A percentile compares a stretch with the other conserved stretches of the same genome.
Conservation (phyloP, 257 asterid genomes). For the Solanum bulbocastanum region DNA sequence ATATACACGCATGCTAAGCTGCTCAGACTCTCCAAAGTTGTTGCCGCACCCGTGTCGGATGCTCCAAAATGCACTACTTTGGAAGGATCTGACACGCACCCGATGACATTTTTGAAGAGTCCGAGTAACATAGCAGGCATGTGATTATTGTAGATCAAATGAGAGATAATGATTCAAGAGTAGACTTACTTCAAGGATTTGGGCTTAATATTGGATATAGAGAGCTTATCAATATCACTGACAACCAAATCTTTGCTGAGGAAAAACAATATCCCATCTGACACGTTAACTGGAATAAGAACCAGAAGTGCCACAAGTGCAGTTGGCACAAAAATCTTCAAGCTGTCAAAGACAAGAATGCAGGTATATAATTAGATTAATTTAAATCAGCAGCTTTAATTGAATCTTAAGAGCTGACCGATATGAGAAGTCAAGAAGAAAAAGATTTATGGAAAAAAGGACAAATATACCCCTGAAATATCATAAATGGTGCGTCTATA, state of each 20-base stretch:
- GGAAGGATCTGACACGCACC: too few relatives aligned
- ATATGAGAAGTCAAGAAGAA: background rate
- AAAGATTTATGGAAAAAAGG: background rate
- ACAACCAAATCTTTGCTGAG: slow-evolving; percentile 78
- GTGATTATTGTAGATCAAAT: background rate
- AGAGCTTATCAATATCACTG: slow-evolving; percentile 90
- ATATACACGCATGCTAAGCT: background rate
- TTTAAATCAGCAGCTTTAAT: background rate
- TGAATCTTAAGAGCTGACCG: background rate
- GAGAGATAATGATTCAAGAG: background rate
- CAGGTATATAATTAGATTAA: background rate
- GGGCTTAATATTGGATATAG: slow-evolving; percentile 82
- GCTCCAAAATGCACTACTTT: too few relatives aligned
- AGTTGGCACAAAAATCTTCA: slow-evolving; percentile 80
- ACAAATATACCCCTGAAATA: too few relatives aligned
- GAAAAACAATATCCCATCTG: slow-evolving; percentile 61
- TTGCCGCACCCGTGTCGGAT: too few relatives aligned
- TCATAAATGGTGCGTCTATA: too few relatives aligned
- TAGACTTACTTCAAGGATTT: slow-evolving; percentile 65
- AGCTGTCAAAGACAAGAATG: slow-evolving; percentile 29
- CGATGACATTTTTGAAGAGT: too few relatives aligned
- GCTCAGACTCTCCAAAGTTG: too few relatives aligned
- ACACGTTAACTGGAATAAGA: slow-evolving; percentile 85
- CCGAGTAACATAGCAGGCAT: background rate
- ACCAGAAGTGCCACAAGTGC: slow-evolving; percentile 65